Percentiles rank a stretch among this genome's conserved stretches.
These are phyloP conservation scores for Solanum sparsipilum DNA, from an alignment of 257 asterid genomes.

Conservation along the genomic window DNA sequence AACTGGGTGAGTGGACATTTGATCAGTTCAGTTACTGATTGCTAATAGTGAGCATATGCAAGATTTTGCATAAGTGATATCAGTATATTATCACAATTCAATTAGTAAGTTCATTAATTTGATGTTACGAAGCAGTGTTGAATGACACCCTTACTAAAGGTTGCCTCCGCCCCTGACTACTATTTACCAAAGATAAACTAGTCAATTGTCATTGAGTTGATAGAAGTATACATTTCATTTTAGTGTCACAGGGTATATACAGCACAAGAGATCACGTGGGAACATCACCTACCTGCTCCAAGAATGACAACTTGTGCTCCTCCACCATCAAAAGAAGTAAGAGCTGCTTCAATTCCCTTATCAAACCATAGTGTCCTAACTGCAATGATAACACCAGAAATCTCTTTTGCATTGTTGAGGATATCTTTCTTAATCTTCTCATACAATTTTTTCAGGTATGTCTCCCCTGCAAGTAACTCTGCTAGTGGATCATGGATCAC, in stretches of 20 bases:
- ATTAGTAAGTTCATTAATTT: neutral
- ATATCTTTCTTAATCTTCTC: conserved; percentile 85
- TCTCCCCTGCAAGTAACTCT: conserved; percentile 82
- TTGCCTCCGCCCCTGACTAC: neutral
- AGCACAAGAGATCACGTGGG: conserved; percentile 1
- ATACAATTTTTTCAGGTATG: conserved; percentile 42
- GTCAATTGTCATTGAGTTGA: neutral
- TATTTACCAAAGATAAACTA: neutral
- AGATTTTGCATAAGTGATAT: neutral
- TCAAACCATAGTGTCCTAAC: conserved; percentile 94
- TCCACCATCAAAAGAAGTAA: conserved; percentile 49
- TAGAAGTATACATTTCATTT: neutral
- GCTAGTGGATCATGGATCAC: conserved; percentile 72
- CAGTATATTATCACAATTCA: neutral
- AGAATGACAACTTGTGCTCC: conserved; percentile 88
- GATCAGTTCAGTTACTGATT: neutral
- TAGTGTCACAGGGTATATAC: neutral
- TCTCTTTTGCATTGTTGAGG: conserved; percentile 70
- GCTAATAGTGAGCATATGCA: neutral
- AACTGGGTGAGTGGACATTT: neutral
- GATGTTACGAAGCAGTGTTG: neutral
- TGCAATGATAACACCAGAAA: conserved; percentile 86
- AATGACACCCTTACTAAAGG: neutral
- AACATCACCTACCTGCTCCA: conserved; percentile 73
- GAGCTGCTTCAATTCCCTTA: conserved; percentile 68